Percentiles rank a stretch among this genome's conserved stretches.
phyloP scores from a whole-genome alignment of 495 filamentous ascomycete species.

The Aspergillus indologenus region DNA sequence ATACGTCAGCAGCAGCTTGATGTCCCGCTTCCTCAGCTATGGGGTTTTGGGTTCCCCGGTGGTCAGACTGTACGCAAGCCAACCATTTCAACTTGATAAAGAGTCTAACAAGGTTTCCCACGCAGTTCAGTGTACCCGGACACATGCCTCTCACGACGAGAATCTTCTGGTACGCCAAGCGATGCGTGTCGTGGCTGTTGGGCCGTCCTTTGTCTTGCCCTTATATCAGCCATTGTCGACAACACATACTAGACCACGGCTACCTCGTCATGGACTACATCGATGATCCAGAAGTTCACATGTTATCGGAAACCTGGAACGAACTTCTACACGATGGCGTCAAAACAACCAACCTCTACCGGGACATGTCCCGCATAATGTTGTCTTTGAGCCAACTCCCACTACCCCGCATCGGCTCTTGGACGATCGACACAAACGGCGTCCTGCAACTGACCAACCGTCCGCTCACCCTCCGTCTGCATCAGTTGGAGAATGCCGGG shows the following conservation, averaged over 20 bases:
- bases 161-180: too few relatives aligned
- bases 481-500: conserved; percentile 32
- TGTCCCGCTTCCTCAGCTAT: conserved; percentile 31
- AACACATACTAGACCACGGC: neutral
- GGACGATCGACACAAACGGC: conserved; percentile 27
- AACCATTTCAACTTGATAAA: too few relatives aligned
- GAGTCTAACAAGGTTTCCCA: too few relatives aligned
- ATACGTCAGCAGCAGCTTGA: conserved; percentile 31
- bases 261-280: conserved; percentile 5
- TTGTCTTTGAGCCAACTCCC: conserved; percentile 26
- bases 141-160: too few relatives aligned
- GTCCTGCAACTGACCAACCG: conserved; percentile 29
- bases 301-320: conserved; percentile 7
- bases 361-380: conserved; percentile 12
- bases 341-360: neutral
- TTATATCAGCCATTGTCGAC: too few relatives aligned
- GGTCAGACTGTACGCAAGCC: too few relatives aligned
- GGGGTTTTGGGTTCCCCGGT: conserved; percentile 31
- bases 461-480: conserved; percentile 24
- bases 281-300: neutral
- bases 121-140: too few relatives aligned
- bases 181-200: too few relatives aligned
- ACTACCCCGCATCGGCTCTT: conserved; percentile 35
- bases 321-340: neutral
- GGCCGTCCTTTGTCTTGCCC: too few relatives aligned